Evolutionary conservation across 805 yeast genomes (phyloP), one percentile per base, ranked within the genome.

Genomic region (Priceomyces fermenticarens): DNA sequence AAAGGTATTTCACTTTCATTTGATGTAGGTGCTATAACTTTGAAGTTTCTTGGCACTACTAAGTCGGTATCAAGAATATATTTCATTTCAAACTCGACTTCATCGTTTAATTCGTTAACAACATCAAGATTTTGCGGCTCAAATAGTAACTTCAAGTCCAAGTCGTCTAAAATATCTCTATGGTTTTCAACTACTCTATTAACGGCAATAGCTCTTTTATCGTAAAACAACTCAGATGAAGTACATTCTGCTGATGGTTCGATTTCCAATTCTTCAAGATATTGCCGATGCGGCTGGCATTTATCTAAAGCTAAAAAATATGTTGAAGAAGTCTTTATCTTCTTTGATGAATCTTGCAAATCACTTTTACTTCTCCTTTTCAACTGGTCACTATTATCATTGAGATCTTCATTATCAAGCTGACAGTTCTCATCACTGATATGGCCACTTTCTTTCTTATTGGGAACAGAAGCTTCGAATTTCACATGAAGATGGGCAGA

Each of bases 401-500:
- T 16, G 9, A 15, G 3, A 11, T 3, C 17, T 9, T 20, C 15
- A 4, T 8, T n/a, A 8, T 12, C 10, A 15, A 15, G 14, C 10
- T 28, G 13, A 20, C 14, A 27, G 27, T 33, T 16, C 7, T 16
- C 32, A n/a, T n/a, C 39, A 20, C 29, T 29, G 7, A 32, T 42
- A 10, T 23, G 25, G 15, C 12, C 20, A 10, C 23, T 37, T 9
- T 14, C 34, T 8, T 40, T 43, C 25, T 29, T 39, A 54, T 76
- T 80, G 1, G 53, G 43, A 1, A 81, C 76, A 0, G 43, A 46
- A 0, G 96, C 97, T 5, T 66, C 69, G 53, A 77, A 93, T 40
- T 65, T 67, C 2, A 83, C 88, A 60, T 93, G 99, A 42, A 93
- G 60, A 65, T 93, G 99, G 9, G 95, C 95, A 50, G 93, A 80